Conservation (phyloP, 2,329 filamentous ascomycete genomes). For the Ophiostoma sp. region DNA sequence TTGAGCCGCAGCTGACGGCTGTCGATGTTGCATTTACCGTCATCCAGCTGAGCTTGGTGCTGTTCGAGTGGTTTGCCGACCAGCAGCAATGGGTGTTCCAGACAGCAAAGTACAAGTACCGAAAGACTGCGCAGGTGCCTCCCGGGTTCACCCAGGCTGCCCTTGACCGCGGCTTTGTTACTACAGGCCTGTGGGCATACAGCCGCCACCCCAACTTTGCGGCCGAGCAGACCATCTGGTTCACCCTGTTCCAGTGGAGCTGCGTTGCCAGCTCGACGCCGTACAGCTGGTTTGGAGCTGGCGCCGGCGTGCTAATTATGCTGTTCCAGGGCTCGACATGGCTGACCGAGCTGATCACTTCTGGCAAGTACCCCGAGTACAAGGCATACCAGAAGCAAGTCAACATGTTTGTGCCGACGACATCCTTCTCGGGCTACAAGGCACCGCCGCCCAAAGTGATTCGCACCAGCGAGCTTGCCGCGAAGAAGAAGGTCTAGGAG, state of each 20-base stretch:
- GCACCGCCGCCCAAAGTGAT: constrained; percentile 44
- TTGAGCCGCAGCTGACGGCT: constrained; percentile 47
- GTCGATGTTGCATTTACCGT: constrained; percentile 47
- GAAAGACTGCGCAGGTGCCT: constrained; percentile 65
- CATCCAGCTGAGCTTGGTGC: constrained; percentile 46
- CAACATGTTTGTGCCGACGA: constrained; percentile 73
- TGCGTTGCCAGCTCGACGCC: constrained; percentile 66
- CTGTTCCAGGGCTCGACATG: constrained; percentile 87
- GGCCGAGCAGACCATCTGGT: constrained; percentile 87
- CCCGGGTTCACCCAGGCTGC: constrained; percentile 62
- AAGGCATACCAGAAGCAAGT: constrained; percentile 75
- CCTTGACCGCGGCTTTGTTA: constrained; percentile 83
- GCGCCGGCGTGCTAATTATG: constrained; percentile 63
- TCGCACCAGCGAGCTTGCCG: constrained; percentile 47
- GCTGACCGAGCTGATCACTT: constrained; percentile 77
- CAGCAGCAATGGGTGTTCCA: constrained; percentile 93
- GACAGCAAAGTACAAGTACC: constrained; percentile 70
- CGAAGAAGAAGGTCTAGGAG: constrained; percentile 38
- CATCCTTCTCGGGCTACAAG: constrained; percentile 41
- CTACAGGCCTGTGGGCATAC: constrained; percentile 77
- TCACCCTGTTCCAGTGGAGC: constrained; percentile 81
- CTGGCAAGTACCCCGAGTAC: constrained; percentile 84
- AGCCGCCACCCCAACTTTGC: constrained; percentile 93
- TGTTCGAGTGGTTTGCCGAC: constrained; percentile 76
- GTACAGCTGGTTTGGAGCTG: constrained; percentile 73